These are phyloP conservation scores for Arthroderma uncinatum DNA, from an alignment of 2,329 filamentous ascomycete species.

Conservation along the genomic window DNA sequence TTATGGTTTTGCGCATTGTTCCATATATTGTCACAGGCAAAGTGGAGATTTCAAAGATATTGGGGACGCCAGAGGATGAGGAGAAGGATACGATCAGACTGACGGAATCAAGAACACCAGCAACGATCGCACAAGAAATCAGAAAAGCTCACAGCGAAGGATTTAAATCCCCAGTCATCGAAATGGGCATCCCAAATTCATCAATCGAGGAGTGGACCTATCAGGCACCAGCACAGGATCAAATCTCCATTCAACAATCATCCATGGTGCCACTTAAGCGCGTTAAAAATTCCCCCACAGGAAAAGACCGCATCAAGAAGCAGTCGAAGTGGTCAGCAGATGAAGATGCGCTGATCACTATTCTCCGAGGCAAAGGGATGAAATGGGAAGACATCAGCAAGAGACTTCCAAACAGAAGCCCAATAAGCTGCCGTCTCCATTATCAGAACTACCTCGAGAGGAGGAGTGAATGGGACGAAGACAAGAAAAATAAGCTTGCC, in stretches of 20 bases:
- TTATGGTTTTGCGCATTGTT: conserved; percentile 13
- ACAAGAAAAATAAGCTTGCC: conserved; percentile 93
- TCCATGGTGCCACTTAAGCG: not conserved
- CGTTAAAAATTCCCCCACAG: not conserved
- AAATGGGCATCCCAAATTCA: conserved; percentile 6
- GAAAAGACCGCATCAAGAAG: conserved; percentile 48
- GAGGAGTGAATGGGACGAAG: conserved; percentile 89
- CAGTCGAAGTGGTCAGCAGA: conserved; percentile 95
- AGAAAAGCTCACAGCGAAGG: not conserved
- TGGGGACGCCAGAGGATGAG: conserved; percentile 16
- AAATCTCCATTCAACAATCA: conserved; percentile 5
- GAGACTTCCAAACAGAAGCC: conserved; percentile 75
- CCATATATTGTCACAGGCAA: conserved; percentile 15
- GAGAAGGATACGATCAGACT: conserved; percentile 7
- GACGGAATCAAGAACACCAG: not conserved
- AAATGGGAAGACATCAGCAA: conserved; percentile 99
- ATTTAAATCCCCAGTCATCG: not conserved
- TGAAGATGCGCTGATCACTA: conserved; percentile 87
- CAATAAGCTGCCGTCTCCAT: conserved; percentile 86
- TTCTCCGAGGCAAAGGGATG: conserved; percentile 80
- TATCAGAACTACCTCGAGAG: conserved; percentile 97
- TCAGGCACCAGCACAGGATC: conserved; percentile 6
- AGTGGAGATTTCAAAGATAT: conserved; percentile 18
- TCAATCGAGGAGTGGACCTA: not conserved
- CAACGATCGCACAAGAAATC: not conserved